Conservation (phyloP, 2,329 filamentous ascomycete genomes). For the Talaromyces sp. region DNA sequence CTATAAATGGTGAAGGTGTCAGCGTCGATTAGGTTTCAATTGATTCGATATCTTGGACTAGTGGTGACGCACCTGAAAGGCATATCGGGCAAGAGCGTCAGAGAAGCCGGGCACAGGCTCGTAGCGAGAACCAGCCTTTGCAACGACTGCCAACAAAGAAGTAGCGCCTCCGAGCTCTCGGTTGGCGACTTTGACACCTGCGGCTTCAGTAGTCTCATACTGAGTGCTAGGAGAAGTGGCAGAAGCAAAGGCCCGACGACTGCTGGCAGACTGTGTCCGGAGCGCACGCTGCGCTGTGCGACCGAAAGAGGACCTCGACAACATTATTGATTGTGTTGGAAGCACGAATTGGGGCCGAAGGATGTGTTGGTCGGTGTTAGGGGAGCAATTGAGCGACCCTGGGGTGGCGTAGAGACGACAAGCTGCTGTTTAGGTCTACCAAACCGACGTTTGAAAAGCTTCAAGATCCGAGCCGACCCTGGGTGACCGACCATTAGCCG, state of each 20-base stretch:
- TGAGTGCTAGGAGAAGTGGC: conserved; percentile 70
- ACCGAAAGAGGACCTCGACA: conserved; percentile 63
- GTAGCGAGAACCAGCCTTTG: conserved; percentile 92
- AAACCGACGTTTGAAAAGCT: conserved; percentile 39
- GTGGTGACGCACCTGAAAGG: conserved; percentile 74
- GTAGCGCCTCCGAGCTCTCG: conserved; percentile 85
- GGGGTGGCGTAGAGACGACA: conserved; percentile 24
- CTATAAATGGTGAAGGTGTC: conserved; percentile 47
- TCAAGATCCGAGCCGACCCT: conserved; percentile 37
- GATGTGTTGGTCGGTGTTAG: conserved; percentile 34
- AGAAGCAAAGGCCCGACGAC: conserved; percentile 61
- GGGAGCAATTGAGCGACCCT: conserved; percentile 32
- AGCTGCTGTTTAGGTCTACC: conserved; percentile 27
- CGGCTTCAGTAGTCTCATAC: conserved; percentile 81
- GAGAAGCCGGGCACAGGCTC: conserved; percentile 85
- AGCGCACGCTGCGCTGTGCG: conserved; percentile 61
- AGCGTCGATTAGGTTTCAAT: conserved; percentile 14
- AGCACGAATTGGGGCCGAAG: conserved; percentile 39
- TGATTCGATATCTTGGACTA: neutral
- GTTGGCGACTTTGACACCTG: conserved; percentile 87
- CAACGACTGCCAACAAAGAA: conserved; percentile 83
- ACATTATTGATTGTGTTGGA: conserved; percentile 58
- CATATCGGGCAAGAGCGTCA: conserved; percentile 87
- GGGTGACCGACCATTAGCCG: conserved; percentile 32
- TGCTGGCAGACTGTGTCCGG: conserved; percentile 52